Evolutionary conservation across 2,329 filamentous ascomycete genomes (phyloP), one percentile per base, ranked within the genome.

Genomic region (Aspergillus sp.): DNA sequence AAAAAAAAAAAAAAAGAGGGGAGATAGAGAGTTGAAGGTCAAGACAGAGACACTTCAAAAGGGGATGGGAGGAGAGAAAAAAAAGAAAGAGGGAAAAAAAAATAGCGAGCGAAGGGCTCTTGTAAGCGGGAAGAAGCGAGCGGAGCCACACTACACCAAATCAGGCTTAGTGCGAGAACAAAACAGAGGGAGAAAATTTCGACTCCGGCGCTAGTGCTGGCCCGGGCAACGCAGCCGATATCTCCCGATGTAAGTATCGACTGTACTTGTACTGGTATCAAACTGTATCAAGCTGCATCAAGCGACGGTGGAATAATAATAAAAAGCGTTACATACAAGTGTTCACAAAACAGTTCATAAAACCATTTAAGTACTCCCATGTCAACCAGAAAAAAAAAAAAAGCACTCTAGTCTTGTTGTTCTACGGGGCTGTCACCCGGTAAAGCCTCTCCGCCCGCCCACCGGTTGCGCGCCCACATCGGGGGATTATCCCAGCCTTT

Each of bases 21-120:
- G 61, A 59, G 59, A 62, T 55, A 49, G 49, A 46, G 49, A 52
- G 30, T 48, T 54, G 54, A 63, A 59, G 63, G 63, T 60, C 60
- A 62, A 60, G 58, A 57, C 60, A 58, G 60, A 60, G 53, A 60
- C 60, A 61, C 62, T 57, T 56, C 56, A 54, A 56, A 59, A 53
- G 52, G 60, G 57, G 56, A 62, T 60, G 56, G 55, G 53, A 54
- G 77, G 70, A 61, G 60, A 61, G 61, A 63, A 70, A 66, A 65
- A 60, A 68, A 67, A 57, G 61, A 62, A 58, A 60, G 62, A 59
- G 58, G 56, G 54, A 57, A 58, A 62, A 58, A 66, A 66, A 66
- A 65, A 64, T 60, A 66, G 55, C 54, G 54, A 60, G 53, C 45
- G 49, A 57, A 59, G 57, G 56, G 54, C 63, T 65, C 60, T 65